Evolutionary conservation across 148 eudicot species (phyloP).

Genomic region (Rhododendron kiyosumense): DNA sequence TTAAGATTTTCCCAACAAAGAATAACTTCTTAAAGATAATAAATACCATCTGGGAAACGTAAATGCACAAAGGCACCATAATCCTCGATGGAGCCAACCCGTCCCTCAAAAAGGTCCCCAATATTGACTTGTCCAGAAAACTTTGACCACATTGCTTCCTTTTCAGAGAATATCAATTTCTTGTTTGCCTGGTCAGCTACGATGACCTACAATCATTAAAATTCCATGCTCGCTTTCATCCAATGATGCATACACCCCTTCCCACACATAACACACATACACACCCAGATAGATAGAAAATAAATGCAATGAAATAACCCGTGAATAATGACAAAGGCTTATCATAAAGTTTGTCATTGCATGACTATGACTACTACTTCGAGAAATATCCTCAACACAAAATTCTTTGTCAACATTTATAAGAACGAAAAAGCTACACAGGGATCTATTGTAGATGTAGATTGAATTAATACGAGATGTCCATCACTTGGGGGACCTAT

Average conservation of each 20-base stretch:
- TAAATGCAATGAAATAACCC: background rate
- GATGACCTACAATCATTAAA: constrained; percentile 46
- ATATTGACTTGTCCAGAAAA: constrained; percentile 48
- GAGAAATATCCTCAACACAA: background rate
- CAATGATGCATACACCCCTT: background rate
- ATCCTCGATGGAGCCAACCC: constrained; percentile 72
- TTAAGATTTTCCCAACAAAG: background rate
- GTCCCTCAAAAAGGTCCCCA: constrained; percentile 70
- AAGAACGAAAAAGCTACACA: background rate
- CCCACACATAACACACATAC: background rate
- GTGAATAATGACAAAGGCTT: background rate
- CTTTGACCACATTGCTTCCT: constrained; percentile 74
- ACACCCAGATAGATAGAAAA: background rate
- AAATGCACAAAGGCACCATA: constrained; percentile 91
- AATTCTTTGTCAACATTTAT: background rate
- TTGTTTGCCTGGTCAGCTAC: constrained; percentile 52
- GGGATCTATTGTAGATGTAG: background rate
- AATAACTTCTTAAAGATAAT: background rate
- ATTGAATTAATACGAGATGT: background rate
- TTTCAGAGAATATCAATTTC: constrained; percentile 84
- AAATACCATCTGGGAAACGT: constrained; percentile 75
- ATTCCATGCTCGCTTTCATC: background rate
- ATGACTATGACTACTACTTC: background rate
- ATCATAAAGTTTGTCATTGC: background rate
- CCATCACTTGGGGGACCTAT: background rate